A percentile compares a stretch with the other conserved stretches of the same genome.
phyloP scores from a whole-genome alignment of 805 yeast species.

The Candida cerambycidarum region DNA sequence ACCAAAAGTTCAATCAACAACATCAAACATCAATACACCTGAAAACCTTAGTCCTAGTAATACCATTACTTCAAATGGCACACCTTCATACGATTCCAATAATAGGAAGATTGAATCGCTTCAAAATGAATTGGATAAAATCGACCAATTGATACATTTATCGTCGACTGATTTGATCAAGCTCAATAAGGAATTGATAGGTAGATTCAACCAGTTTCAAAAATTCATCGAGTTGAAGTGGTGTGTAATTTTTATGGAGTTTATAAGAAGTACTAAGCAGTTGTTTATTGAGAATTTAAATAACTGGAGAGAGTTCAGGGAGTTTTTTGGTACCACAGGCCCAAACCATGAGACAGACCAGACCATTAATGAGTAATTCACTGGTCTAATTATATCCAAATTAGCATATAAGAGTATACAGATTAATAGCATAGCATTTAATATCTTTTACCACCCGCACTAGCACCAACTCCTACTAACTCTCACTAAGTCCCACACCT shows the following conservation, averaged over 20 bases:
- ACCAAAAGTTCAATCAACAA: neutral
- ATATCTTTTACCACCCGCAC: too few relatives aligned
- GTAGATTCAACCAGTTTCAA: constrained; percentile 38
- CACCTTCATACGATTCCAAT: neutral
- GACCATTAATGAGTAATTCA: too few relatives aligned
- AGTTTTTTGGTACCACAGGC: too few relatives aligned
- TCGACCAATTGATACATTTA: constrained; percentile 48
- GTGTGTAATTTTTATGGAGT: constrained; percentile 37
- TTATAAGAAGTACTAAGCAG: constrained; percentile 33
- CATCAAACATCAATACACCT: too few relatives aligned
- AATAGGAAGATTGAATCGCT: constrained; percentile 28
- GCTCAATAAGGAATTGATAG: constrained; percentile 44
- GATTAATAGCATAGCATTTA: too few relatives aligned
- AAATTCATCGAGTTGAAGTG: constrained; percentile 42
- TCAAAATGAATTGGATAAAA: constrained; percentile 43
- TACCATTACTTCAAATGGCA: too few relatives aligned
- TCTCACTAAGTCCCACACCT: too few relatives aligned
- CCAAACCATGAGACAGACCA: too few relatives aligned
- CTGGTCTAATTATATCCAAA: too few relatives aligned
- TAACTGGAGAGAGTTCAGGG: constrained; percentile 35
- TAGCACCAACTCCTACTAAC: too few relatives aligned
- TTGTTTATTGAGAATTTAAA: constrained; percentile 31
- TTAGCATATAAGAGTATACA: too few relatives aligned
- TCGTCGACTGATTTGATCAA: constrained; percentile 43
- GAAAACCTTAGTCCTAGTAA: too few relatives aligned